Evolutionary conservation across 305 asterid genomes (phyloP).

Genomic region (Fraxinus floribunda): DNA sequence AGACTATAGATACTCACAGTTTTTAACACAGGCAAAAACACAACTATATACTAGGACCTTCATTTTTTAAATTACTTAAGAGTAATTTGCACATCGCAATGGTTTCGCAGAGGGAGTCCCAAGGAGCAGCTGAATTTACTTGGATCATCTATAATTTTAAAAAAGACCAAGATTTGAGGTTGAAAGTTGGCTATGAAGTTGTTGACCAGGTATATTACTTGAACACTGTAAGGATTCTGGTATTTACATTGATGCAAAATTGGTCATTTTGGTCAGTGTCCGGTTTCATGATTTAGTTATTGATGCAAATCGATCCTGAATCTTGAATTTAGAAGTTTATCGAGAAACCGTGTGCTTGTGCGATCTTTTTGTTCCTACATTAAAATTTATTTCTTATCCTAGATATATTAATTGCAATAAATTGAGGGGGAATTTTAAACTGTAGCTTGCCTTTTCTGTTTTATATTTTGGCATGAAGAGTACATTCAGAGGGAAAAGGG

Average conservation of each 20-base stretch:
- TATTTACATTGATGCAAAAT: background rate
- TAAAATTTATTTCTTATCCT: background rate
- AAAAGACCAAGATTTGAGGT: constrained; percentile 70
- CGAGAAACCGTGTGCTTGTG: background rate
- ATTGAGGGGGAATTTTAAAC: background rate
- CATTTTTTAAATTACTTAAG: constrained; percentile 9
- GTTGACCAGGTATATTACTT: constrained; percentile 55
- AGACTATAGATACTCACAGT: background rate
- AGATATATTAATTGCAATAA: background rate
- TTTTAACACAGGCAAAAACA: background rate
- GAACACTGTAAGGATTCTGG: background rate
- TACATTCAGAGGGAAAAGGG: background rate
- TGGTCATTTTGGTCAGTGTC: background rate
- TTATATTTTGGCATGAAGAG: background rate
- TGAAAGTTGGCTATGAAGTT: constrained; percentile 77
- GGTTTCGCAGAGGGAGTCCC: constrained; percentile 47
- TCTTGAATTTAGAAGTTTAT: background rate
- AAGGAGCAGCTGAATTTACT: constrained; percentile 75
- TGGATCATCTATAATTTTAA: constrained; percentile 61
- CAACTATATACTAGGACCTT: background rate
- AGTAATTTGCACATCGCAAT: background rate
- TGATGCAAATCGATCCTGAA: background rate
- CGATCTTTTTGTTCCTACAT: background rate
- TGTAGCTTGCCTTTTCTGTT: background rate
- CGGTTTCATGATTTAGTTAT: background rate